Conservation (phyloP, 2,329 filamentous ascomycete species). For the Calonectria ilicicola region DNA sequence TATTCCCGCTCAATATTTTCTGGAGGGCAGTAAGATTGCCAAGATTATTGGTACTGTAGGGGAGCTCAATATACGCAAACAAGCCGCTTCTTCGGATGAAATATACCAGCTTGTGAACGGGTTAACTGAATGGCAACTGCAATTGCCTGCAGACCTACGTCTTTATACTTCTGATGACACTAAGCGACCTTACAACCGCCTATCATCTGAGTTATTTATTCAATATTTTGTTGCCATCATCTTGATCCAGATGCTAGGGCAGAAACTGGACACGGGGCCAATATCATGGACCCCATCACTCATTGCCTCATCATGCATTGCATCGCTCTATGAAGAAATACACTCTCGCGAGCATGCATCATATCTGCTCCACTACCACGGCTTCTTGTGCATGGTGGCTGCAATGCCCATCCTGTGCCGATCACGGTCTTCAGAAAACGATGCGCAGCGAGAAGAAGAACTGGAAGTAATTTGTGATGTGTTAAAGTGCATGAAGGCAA, state of each 20-base stretch:
- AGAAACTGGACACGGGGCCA: background rate
- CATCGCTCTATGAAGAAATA: constrained; percentile 17
- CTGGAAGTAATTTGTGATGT: background rate
- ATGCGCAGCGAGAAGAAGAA: background rate
- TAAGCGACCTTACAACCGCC: background rate
- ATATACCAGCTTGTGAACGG: background rate
- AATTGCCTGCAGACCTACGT: background rate
- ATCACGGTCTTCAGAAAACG: background rate
- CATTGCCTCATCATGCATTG: constrained; percentile 7
- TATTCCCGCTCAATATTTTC: background rate
- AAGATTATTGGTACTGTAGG: background rate
- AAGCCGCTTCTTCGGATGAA: background rate
- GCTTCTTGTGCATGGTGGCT: constrained; percentile 15
- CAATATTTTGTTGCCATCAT: constrained; percentile 14
- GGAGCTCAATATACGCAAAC: background rate
- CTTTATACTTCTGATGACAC: background rate
- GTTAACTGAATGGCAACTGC: constrained; percentile 6
- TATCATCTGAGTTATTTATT: background rate
- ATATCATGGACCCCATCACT: background rate
- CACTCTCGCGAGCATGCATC: constrained; percentile 10
- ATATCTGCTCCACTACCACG: constrained; percentile 6
- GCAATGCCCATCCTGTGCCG: constrained; percentile 4
- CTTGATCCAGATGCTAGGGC: background rate
- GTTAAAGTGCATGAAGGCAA: background rate
- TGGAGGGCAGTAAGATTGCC: background rate